A percentile compares a stretch with the other conserved stretches of the same genome.
Evolutionary conservation across 2,329 filamentous ascomycete species (phyloP).

Genomic region (Immersiporthe knoxdaviesiana): DNA sequence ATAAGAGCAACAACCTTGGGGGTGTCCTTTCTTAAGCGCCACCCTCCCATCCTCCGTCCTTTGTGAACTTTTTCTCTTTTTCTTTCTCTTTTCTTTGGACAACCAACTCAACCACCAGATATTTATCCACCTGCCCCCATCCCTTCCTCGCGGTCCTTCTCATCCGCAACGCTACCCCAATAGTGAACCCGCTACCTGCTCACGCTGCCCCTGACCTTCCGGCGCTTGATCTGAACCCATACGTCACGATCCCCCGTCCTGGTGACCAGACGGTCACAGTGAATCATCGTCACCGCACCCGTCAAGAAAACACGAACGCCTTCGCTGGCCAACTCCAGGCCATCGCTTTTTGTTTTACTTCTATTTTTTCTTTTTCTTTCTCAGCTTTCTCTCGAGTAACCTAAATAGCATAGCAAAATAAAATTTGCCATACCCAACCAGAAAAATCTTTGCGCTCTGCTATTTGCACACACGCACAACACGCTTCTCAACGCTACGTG

Average conservation of each 20-base stretch:
- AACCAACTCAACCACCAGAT: neutral
- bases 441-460: constrained; percentile 13
- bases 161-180: neutral
- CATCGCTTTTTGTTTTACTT: constrained; percentile 21
- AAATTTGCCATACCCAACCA: constrained; percentile 36
- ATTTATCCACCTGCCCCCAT: neutral
- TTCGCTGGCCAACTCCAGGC: neutral
- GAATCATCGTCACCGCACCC: constrained; percentile 1
- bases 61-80: neutral
- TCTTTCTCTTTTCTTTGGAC: too few species aligned
- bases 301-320: neutral
- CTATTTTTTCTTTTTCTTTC: constrained; percentile 15
- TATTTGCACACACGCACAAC: constrained; percentile 18
- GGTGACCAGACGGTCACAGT: neutral
- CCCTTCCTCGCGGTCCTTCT: neutral
- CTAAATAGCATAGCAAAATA: constrained; percentile 57
- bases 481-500: constrained; percentile 16
- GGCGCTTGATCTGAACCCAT: neutral
- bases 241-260: constrained; percentile 4
- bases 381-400: constrained; percentile 42
- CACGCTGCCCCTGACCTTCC: neutral
- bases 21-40: neutral
- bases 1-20: neutral
- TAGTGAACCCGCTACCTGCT: neutral
- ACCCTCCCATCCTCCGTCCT: neutral